Percentiles rank a stretch among this genome's conserved stretches.
Conservation (phyloP, 2,329 filamentous ascomycete genomes). For the Fusarium sacchari region DNA sequence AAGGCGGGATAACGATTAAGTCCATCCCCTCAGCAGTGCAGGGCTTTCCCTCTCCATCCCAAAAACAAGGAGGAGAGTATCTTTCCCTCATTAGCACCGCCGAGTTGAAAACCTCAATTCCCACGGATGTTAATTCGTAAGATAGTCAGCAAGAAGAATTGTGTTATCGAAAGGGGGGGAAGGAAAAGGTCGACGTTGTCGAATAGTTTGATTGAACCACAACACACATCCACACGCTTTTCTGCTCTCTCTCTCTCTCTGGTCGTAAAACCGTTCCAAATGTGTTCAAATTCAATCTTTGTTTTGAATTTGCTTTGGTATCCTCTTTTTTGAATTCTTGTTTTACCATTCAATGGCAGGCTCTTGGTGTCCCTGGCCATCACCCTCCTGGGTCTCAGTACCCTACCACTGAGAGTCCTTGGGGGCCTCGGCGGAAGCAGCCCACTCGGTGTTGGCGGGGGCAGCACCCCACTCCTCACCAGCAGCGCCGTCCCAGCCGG, state of each 20-base stretch:
- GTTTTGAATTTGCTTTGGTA: constrained; percentile 28
- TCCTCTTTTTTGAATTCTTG: constrained; percentile 29
- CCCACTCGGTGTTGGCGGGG: constrained; percentile 75
- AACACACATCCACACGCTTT: constrained; percentile 36
- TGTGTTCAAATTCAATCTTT: constrained; percentile 14
- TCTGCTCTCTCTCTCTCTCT: constrained; percentile 27
- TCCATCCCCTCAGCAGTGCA: constrained; percentile 87
- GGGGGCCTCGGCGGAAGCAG: constrained; percentile 66
- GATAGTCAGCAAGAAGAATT: constrained; percentile 41
- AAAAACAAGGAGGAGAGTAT: constrained; percentile 71
- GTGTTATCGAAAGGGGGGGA: constrained; percentile 12
- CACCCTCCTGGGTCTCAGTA: constrained; percentile 32
- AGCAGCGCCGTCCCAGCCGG: constrained; percentile 67
- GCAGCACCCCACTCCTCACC: constrained; percentile 73
- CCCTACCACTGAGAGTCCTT: constrained; percentile 66
- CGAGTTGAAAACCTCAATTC: constrained; percentile 62
- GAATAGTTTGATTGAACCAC: constrained; percentile 41
- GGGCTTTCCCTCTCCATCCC: constrained; percentile 89
- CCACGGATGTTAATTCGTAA: constrained; percentile 25
- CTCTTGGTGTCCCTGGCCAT: not conserved
- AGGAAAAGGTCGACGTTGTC: constrained; percentile 33
- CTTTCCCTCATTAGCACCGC: constrained; percentile 99
- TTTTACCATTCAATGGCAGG: constrained; percentile 31
- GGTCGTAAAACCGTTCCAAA: constrained; percentile 23
- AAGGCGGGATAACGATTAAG: constrained; percentile 85